Base-by-base conservation (phyloP, 2,329 filamentous ascomycete species). In the Byssothecium circinans region DNA sequence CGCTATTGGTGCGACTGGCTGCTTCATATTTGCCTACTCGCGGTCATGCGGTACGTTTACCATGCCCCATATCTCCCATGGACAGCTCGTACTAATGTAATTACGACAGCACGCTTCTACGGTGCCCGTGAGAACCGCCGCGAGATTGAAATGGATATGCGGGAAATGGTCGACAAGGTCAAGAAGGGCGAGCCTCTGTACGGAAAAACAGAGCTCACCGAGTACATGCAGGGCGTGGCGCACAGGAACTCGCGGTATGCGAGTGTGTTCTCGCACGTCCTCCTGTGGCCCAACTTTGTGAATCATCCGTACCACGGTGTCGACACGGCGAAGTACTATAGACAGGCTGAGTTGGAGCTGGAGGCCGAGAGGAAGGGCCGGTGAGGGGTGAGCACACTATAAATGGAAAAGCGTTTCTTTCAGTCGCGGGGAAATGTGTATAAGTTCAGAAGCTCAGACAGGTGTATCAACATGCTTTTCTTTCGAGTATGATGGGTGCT, bases 221-320 rank as follows among this genome's bases (percentile, higher is more conserved):
- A 91, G 55, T 89, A 96, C 75, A 87, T 96, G 79, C 94, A 99
- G 75, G 94, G 92, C 50, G 87, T 96, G 32, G 91, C 94, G 43
- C 85, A 89, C 50, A 81, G 94, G 62, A 95, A 99, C 78, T 96
- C 91, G 66, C 82, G 94, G 68, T 97, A 96, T 79, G 86, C 89
- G 30, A 87, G 88, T 33, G 79, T 94, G 25, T 94, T 92, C 73
- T 77, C 89, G 57, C 87, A 91, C 68, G 83, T 92, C 45, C 77
- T 99, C 47, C 91, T 92, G 32, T 97, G 91, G 94, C 92, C 96
- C 77, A 99, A 99, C 79, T 88, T 99, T 75, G 92, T 96, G 67
- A 97, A 99, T 75, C 94, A 99, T 75, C 66, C 56, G 19, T 68
- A 69, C 82, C 94, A 99, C 72, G 94, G 94, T 61, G 89, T 99